These are phyloP conservation scores for Rhazya stricta DNA, from an alignment of 257 asterid genomes.

Conservation along the genomic window DNA sequence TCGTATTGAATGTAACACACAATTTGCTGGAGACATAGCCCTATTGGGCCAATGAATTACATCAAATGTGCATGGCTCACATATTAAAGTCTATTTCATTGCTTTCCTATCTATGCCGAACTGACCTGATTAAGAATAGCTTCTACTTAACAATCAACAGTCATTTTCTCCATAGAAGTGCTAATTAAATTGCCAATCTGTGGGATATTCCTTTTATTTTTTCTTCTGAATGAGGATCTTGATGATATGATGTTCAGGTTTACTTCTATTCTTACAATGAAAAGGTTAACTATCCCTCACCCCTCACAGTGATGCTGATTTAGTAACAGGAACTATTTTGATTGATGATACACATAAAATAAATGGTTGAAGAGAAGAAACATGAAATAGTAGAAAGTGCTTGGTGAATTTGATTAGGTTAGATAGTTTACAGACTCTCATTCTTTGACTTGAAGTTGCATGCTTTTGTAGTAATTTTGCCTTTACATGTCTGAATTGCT, in stretches of 20 bases:
- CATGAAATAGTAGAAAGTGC: neutral
- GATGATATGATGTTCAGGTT: neutral
- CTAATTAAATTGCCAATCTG: neutral
- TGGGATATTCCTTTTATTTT: neutral
- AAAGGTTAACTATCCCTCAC: neutral
- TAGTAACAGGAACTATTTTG: neutral
- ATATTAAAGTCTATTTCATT: neutral
- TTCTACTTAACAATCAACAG: neutral
- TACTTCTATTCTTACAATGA: neutral
- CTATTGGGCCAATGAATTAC: neutral
- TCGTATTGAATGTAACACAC: neutral
- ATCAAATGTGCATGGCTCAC: neutral
- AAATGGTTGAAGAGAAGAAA: constrained; percentile 1
- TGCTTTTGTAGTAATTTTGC: neutral
- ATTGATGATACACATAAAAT: neutral
- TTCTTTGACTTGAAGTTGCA: neutral
- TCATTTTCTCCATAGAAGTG: neutral
- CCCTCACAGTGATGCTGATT: neutral
- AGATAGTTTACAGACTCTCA: neutral
- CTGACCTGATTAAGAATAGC: neutral
- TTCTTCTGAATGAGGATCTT: neutral
- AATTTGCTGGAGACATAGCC: neutral
- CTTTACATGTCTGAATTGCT: neutral
- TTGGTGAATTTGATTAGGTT: neutral
- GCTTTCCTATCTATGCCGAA: neutral